Evolutionary conservation across 441 rosid species (phyloP).

Genomic region (Gossypium schwendimanii): DNA sequence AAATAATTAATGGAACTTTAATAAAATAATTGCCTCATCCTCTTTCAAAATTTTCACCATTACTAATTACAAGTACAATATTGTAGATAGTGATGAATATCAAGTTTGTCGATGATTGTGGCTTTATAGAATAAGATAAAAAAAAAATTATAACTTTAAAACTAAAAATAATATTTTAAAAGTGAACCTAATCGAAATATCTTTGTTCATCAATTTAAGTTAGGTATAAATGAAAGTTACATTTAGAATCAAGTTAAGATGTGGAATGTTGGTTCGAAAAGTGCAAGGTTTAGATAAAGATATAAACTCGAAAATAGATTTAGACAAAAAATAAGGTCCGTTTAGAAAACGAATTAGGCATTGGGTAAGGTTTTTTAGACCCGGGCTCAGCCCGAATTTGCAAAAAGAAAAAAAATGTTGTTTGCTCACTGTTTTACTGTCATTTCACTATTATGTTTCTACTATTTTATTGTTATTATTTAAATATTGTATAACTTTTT

Average conservation of each 20-base stretch:
- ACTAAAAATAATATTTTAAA: background rate
- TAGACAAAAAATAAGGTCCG: accelerated
- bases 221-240: conserved; percentile 11
- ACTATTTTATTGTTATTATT: too few relatives aligned
- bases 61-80: conserved; percentile 4
- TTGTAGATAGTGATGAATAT: background rate
- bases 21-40: conserved; percentile 10
- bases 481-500: too few relatives aligned
- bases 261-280: too few relatives aligned
- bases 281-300: too few relatives aligned
- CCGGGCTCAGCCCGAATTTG: too few relatives aligned
- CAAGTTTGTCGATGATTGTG: background rate
- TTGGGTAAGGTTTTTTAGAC: too few relatives aligned
- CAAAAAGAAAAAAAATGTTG: too few relatives aligned
- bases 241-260: background rate
- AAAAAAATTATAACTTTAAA: background rate
- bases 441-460: too few relatives aligned
- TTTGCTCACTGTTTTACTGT: too few relatives aligned
- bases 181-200: background rate
- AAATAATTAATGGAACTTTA: conserved; percentile 16
- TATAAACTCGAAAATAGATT: too few relatives aligned
- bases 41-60: conserved; percentile 9
- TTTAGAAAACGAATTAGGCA: too few relatives aligned
- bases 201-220: background rate
- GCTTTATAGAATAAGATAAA: background rate